Evolutionary conservation across 2,329 filamentous ascomycete species (phyloP).

Genomic region (Fusarium floridanum): DNA sequence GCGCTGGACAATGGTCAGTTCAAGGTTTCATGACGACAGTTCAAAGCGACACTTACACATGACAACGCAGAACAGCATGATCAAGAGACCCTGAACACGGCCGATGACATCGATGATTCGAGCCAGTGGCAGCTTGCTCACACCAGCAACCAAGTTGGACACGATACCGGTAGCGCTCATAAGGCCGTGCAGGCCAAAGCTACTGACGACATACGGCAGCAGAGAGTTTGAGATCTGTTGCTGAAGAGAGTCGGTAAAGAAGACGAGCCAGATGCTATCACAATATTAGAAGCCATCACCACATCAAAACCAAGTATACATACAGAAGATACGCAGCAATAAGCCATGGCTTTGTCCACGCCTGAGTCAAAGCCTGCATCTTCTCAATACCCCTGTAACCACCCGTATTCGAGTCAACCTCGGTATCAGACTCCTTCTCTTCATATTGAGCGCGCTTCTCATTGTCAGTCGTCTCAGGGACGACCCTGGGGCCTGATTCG

Average conservation of each 20-base stretch:
- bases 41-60: background rate
- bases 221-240: conserved; percentile 24
- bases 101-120: conserved; percentile 74
- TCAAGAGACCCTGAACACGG: conserved; percentile 68
- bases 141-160: conserved; percentile 53
- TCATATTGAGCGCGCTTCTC: background rate
- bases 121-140: conserved; percentile 70
- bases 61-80: conserved; percentile 43
- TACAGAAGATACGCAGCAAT: conserved; percentile 50
- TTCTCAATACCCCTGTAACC: conserved; percentile 48
- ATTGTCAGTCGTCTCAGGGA: background rate
- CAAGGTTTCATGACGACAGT: background rate
- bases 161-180: conserved; percentile 63
- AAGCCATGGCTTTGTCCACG: conserved; percentile 53
- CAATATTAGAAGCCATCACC: background rate
- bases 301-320: background rate
- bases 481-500: conserved; percentile 6
- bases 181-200: conserved; percentile 61
- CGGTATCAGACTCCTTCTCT: background rate
- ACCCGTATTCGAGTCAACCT: conserved; percentile 10
- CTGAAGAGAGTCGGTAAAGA: conserved; percentile 54
- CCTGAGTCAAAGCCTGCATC: conserved; percentile 52
- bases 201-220: conserved; percentile 51
- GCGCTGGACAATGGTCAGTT: conserved; percentile 39
- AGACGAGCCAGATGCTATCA: conserved; percentile 56